Percentiles rank a stretch among this genome's conserved stretches.
Conservation (phyloP, 768 basidiomycete genomes). For the Rhodocollybia butyracea region DNA sequence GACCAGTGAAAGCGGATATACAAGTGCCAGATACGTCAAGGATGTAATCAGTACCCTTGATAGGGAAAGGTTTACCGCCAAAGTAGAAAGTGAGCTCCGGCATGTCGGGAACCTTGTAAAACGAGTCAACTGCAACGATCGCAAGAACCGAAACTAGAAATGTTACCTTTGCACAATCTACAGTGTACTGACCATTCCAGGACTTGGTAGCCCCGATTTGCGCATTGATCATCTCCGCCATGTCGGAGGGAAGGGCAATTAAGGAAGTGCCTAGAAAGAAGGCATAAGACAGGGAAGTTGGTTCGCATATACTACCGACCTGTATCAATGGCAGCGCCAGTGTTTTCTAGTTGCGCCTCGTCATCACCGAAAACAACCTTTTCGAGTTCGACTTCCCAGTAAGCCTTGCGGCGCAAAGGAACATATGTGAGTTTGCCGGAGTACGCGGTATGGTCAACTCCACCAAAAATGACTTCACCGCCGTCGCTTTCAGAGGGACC, state of each 20-base stretch:
- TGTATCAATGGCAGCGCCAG: constrained; percentile 91
- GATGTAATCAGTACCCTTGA: constrained; percentile 86
- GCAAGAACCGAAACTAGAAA: neutral
- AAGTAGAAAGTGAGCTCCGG: constrained; percentile 87
- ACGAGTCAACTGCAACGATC: neutral
- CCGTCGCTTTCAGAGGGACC: constrained; percentile 85
- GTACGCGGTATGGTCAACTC: constrained; percentile 76
- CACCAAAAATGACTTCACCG: constrained; percentile 91
- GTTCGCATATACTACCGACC: constrained; percentile 37
- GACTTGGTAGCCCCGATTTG: constrained; percentile 91
- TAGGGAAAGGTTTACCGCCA: constrained; percentile 70
- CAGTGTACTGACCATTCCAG: constrained; percentile 94
- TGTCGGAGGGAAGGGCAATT: constrained; percentile 89
- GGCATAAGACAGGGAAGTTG: constrained; percentile 9
- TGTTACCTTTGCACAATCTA: constrained; percentile 70
- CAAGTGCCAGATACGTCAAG: constrained; percentile 90
- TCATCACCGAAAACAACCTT: constrained; percentile 85
- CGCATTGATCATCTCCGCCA: constrained; percentile 96
- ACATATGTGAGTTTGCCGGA: constrained; percentile 81
- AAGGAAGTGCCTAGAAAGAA: constrained; percentile 73
- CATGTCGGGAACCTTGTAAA: constrained; percentile 56
- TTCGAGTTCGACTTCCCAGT: constrained; percentile 97
- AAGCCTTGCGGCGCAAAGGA: constrained; percentile 91
- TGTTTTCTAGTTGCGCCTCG: constrained; percentile 84
- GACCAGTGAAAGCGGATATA: constrained; percentile 87